phyloP scores from a whole-genome alignment of 495 filamentous ascomycete genomes.

The Annulohypoxylon maeteangense region DNA sequence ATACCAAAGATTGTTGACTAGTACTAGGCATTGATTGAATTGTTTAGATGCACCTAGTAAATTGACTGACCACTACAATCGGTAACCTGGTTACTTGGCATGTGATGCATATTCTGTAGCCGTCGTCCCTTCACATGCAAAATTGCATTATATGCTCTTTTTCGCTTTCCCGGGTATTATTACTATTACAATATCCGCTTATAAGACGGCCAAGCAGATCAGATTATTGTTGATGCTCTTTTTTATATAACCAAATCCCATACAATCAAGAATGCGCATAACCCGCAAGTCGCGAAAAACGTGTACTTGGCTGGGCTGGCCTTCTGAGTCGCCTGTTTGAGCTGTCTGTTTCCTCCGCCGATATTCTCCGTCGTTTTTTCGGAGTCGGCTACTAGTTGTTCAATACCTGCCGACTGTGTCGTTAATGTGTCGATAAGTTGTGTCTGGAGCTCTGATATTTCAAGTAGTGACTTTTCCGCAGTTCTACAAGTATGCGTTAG shows the following conservation, averaged over 20 bases:
- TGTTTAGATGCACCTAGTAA: neutral
- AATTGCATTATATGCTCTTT: constrained; percentile 7
- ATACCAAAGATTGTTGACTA: no score
- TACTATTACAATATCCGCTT: constrained; percentile 4
- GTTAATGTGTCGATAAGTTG: constrained; percentile 85
- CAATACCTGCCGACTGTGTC: constrained; percentile 85
- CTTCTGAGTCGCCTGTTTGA: constrained; percentile 84
- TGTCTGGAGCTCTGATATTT: constrained; percentile 92
- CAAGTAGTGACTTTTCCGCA: constrained; percentile 88
- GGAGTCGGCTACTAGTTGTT: constrained; percentile 87
- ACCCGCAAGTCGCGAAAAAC: constrained; percentile 84
- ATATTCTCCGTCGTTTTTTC: constrained; percentile 84
- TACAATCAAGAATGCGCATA: constrained; percentile 84
- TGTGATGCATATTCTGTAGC: constrained; percentile 14
- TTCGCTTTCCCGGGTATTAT: neutral
- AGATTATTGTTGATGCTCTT: neutral
- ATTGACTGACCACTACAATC: neutral
- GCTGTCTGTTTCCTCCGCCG: constrained; percentile 86
- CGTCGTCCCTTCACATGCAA: constrained; percentile 32
- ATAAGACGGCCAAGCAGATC: neutral
- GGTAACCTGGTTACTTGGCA: neutral
- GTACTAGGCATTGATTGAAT: neutral
- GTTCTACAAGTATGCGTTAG: constrained; percentile 63
- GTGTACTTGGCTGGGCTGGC: constrained; percentile 86
- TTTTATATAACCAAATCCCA: constrained; percentile 90